A percentile compares a stretch with the other conserved stretches of the same genome.
These are phyloP conservation scores for Cytospora leucostoma DNA, from an alignment of 2,329 filamentous ascomycete genomes.

Conservation along the genomic window DNA sequence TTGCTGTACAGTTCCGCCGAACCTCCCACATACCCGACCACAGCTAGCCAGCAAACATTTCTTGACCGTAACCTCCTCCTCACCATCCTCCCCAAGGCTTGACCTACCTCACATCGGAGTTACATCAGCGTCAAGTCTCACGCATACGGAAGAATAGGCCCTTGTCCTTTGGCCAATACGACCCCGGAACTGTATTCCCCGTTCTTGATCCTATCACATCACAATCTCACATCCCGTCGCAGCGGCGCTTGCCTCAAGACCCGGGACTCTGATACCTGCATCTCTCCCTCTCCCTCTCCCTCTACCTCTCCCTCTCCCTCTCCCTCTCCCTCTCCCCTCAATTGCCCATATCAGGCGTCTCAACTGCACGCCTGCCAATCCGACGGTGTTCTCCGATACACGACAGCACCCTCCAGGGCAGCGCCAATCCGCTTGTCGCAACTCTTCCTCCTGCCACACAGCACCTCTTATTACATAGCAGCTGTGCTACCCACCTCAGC, in stretches of 20 bases:
- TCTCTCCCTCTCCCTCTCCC: background rate
- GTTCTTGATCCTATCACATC: slow-evolving; percentile 17
- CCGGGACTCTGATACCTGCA: slow-evolving; percentile 11
- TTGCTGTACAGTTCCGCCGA: background rate
- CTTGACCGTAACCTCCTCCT: background rate
- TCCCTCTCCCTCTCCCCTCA: background rate
- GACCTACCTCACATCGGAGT: background rate
- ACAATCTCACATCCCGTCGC: slow-evolving; percentile 16
- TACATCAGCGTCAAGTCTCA: background rate
- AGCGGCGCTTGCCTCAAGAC: slow-evolving; percentile 14
- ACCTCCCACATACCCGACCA: background rate
- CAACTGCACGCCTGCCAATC: background rate
- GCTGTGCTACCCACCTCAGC: slow-evolving; percentile 14
- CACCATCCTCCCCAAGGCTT: background rate
- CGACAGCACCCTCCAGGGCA: slow-evolving; percentile 1
- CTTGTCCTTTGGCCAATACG: slow-evolving; percentile 9
- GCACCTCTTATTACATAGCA: slow-evolving; percentile 2
- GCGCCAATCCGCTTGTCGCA: slow-evolving; percentile 11
- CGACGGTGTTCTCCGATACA: slow-evolving; percentile 5
- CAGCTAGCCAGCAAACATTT: slow-evolving; percentile 1
- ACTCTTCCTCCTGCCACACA: slow-evolving; percentile 9
- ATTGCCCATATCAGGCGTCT: slow-evolving; percentile 9
- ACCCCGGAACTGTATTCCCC: slow-evolving; percentile 20
- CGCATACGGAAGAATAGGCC: background rate
- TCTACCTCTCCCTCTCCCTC: background rate